phyloP scores from a whole-genome alignment of 495 filamentous ascomycete species.

The Pyrenula aspistea region DNA sequence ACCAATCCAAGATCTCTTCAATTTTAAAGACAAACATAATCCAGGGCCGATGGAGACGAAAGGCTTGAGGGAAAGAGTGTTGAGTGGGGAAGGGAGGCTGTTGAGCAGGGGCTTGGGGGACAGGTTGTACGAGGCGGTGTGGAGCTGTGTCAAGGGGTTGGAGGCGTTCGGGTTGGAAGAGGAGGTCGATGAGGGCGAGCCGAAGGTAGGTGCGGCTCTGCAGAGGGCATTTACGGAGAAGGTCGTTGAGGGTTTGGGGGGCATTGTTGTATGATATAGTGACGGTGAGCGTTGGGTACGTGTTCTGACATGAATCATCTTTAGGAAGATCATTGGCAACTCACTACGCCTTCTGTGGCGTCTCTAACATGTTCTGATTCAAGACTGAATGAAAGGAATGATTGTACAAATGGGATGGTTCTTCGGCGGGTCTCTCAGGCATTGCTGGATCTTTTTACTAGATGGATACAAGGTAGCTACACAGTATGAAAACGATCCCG shows the following conservation, averaged over 20 bases:
- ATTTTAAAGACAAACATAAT: slow-evolving; percentile 9
- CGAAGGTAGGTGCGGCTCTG: slow-evolving; percentile 14
- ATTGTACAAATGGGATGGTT: too few relatives aligned
- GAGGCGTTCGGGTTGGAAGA: slow-evolving; percentile 16
- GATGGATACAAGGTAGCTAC: too few relatives aligned
- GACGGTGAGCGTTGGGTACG: too few relatives aligned
- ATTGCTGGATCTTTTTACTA: too few relatives aligned
- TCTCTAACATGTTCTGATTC: too few relatives aligned
- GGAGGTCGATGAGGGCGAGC: slow-evolving; percentile 10
- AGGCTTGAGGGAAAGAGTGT: slow-evolving; percentile 3
- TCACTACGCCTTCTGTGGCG: too few relatives aligned
- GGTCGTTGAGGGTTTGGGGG: slow-evolving; percentile 20
- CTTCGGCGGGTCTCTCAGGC: too few relatives aligned
- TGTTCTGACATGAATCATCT: too few relatives aligned
- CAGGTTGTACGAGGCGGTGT: slow-evolving; percentile 13
- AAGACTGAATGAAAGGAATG: too few relatives aligned
- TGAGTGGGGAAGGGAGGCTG: slow-evolving; percentile 9
- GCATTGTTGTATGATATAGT: slow-evolving; percentile 7
- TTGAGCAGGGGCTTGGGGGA: slow-evolving; percentile 17
- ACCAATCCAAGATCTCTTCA: slow-evolving; percentile 14
- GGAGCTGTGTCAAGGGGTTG: slow-evolving; percentile 18
- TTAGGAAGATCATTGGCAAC: too few relatives aligned
- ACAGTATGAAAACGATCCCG: too few relatives aligned
- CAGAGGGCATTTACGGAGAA: slow-evolving; percentile 19
- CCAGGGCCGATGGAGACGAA: slow-evolving; percentile 7